Percentiles rank a stretch among this genome's conserved stretches.
phyloP scores from a whole-genome alignment of 805 yeast genomes.

The Nakazawaea holstii region DNA sequence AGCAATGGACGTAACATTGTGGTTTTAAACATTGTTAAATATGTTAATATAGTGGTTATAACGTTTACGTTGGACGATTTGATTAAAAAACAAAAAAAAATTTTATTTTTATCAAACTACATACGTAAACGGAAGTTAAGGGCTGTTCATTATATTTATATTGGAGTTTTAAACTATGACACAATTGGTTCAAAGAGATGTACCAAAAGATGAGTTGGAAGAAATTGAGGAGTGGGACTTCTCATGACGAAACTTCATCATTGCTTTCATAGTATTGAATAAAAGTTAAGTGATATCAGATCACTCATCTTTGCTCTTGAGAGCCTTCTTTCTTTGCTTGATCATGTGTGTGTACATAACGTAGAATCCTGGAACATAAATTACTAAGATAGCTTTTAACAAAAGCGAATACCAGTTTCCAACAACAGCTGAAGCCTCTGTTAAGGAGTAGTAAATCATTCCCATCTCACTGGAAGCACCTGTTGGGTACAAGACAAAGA shows the following conservation, averaged over 20 bases:
- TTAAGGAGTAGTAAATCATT: slow-evolving; percentile 64
- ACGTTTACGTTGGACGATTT: not conserved
- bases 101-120: not conserved
- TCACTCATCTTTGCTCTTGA: slow-evolving; percentile 32
- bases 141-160: not conserved
- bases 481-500: slow-evolving; percentile 78
- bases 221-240: no score
- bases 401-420: slow-evolving; percentile 49
- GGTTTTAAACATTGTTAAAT: not conserved
- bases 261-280: not conserved
- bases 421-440: slow-evolving; percentile 52
- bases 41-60: not conserved
- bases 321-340: slow-evolving; percentile 75
- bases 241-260: not conserved
- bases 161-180: no score
- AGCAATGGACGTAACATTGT: not conserved
- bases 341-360: slow-evolving; percentile 84
- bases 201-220: no score
- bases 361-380: slow-evolving; percentile 86
- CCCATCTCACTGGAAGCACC: slow-evolving; percentile 86
- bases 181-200: no score
- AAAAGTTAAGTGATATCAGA: not conserved
- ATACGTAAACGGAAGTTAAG: not conserved
- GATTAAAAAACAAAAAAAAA: not conserved
- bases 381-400: slow-evolving; percentile 50